A percentile compares a stretch with the other conserved stretches of the same genome.
These are phyloP conservation scores for Cercospora zeae-maydis DNA, from an alignment of 2,329 filamentous ascomycete genomes.

Conservation along the genomic window DNA sequence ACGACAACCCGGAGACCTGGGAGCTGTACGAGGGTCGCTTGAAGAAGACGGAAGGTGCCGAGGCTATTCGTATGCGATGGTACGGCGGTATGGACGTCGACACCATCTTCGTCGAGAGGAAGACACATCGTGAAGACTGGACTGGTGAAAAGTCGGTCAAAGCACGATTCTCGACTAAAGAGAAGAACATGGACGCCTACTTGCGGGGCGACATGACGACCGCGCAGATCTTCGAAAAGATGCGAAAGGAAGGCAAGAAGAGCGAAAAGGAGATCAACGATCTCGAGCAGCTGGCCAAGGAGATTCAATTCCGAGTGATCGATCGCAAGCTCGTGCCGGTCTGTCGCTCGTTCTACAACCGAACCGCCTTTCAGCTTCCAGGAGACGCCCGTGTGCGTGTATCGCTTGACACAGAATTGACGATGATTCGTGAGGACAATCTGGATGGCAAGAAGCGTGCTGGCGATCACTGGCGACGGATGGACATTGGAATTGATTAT, in stretches of 20 bases:
- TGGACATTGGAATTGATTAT: constrained; percentile 95
- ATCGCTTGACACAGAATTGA: constrained; percentile 91
- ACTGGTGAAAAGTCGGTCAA: constrained; percentile 99
- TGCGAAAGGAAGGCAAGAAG: constrained; percentile 92
- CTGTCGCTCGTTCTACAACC: constrained; percentile 95
- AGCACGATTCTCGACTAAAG: constrained; percentile 88
- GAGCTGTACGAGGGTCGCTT: constrained; percentile 89
- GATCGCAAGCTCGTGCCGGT: constrained; percentile 84
- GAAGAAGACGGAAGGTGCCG: constrained; percentile 96
- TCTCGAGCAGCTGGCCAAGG: constrained; percentile 81
- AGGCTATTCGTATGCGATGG: constrained; percentile 94
- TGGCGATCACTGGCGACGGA: constrained; percentile 91
- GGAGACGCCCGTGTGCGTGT: constrained; percentile 95
- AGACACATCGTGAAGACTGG: constrained; percentile 98
- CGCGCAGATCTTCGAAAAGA: constrained; percentile 90
- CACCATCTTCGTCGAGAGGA: constrained; percentile 94
- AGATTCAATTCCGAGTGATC: constrained; percentile 90
- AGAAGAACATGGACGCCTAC: constrained; percentile 95
- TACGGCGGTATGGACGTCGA: constrained; percentile 95
- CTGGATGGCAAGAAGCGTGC: constrained; percentile 71
- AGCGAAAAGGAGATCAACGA: constrained; percentile 85
- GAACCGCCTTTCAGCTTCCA: constrained; percentile 94
- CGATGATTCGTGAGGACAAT: constrained; percentile 94
- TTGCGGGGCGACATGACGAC: constrained; percentile 80
- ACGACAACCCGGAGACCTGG: constrained; percentile 91